phyloP scores from a whole-genome alignment of 345 rosid genomes.

The Populus deltoides region DNA sequence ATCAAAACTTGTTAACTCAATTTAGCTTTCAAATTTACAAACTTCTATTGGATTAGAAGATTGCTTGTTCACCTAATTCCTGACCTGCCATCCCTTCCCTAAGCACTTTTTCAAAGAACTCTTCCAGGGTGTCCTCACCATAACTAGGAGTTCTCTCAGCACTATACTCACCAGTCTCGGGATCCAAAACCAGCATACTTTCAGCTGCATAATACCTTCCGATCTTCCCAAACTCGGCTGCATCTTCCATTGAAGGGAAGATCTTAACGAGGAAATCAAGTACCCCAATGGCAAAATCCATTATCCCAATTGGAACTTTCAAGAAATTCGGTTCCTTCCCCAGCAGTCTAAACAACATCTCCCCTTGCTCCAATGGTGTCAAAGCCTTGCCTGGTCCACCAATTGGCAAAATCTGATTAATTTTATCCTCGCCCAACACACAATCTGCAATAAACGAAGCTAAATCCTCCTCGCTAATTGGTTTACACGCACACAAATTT shows the following conservation, averaged over 20 bases:
- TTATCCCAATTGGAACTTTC: constrained; percentile 84
- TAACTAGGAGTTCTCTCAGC: constrained; percentile 89
- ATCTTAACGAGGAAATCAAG: constrained; percentile 70
- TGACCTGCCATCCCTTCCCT: constrained; percentile 94
- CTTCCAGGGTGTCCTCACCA: constrained; percentile 83
- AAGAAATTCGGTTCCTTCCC: constrained; percentile 85
- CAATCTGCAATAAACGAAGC: constrained; percentile 82
- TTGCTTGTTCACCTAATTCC: constrained; percentile 86
- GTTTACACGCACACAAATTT: constrained; percentile 88
- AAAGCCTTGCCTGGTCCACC: constrained; percentile 95
- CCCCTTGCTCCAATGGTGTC: constrained; percentile 89
- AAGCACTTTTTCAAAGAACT: constrained; percentile 67
- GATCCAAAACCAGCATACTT: constrained; percentile 86
- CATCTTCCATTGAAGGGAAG: constrained; percentile 76
- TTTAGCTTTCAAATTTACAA: constrained; percentile 2
- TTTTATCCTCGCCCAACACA: constrained; percentile 65
- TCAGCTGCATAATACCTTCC: constrained; percentile 95
- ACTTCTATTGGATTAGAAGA: constrained; percentile 42
- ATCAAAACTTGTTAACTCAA: constrained; percentile 18
- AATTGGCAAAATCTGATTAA: constrained; percentile 73
- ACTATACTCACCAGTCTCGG: constrained; percentile 76
- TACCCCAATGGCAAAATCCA: constrained; percentile 75
- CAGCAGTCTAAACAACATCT: constrained; percentile 64
- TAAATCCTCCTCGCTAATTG: constrained; percentile 82
- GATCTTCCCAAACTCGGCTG: constrained; percentile 94